phyloP scores from a whole-genome alignment of 768 basidiomycete species.

The Lyophyllum semitale region DNA sequence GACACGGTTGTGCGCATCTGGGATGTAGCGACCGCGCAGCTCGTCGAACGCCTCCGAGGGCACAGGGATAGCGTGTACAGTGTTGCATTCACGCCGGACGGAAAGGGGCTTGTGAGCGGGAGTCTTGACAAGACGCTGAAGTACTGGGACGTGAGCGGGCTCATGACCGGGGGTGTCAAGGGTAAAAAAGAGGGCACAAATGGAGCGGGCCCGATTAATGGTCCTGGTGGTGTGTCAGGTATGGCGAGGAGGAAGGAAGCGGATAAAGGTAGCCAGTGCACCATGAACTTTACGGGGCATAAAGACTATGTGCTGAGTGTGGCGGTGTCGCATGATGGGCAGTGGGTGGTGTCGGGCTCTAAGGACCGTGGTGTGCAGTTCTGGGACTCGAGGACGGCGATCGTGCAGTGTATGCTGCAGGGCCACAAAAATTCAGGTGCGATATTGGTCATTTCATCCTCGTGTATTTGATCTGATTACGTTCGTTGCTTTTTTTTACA shows the following conservation, averaged over 20 bases:
- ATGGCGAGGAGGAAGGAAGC: slow-evolving; percentile 46
- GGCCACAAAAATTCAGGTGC: slow-evolving; percentile 58
- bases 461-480: neutral
- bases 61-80: slow-evolving; percentile 88
- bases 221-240: slow-evolving; percentile 14
- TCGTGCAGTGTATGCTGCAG: slow-evolving; percentile 93
- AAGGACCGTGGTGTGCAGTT: slow-evolving; percentile 97
- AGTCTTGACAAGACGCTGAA: slow-evolving; percentile 89
- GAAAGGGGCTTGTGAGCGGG: slow-evolving; percentile 87
- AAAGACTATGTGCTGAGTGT: slow-evolving; percentile 70
- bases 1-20: slow-evolving; percentile 82
- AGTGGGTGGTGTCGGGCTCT: slow-evolving; percentile 90
- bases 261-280: slow-evolving; percentile 54
- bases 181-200: slow-evolving; percentile 51
- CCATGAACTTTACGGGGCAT: slow-evolving; percentile 88
- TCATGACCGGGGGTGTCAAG: slow-evolving; percentile 65
- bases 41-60: slow-evolving; percentile 77
- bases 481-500: neutral
- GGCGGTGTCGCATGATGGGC: slow-evolving; percentile 86
- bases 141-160: slow-evolving; percentile 81
- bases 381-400: slow-evolving; percentile 76
- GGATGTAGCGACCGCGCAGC: slow-evolving; percentile 65
- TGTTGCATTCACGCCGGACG: slow-evolving; percentile 92
- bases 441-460: slow-evolving; percentile 21
- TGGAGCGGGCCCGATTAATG: slow-evolving; percentile 34